Evolutionary conservation across 2,329 filamentous ascomycete genomes (phyloP).

Genomic region (Epichloe uncinata): DNA sequence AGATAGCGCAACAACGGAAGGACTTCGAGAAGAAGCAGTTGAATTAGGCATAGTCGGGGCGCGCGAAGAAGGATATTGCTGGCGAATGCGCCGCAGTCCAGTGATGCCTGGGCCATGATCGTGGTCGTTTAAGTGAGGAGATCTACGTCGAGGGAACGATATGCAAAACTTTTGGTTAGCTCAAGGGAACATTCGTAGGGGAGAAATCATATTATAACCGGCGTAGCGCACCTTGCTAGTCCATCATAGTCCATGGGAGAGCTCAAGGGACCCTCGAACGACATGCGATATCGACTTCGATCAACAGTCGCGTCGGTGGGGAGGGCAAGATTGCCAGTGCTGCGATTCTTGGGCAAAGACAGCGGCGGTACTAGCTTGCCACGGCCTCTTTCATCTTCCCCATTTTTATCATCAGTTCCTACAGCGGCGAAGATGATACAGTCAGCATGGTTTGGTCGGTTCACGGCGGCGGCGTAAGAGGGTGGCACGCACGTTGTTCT

Average conservation of each 20-base stretch:
- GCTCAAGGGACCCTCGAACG: constrained; percentile 57
- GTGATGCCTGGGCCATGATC: constrained; percentile 78
- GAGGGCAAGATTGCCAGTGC: constrained; percentile 47
- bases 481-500: constrained; percentile 23
- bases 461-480: not conserved
- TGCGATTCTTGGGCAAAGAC: constrained; percentile 49
- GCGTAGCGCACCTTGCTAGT: constrained; percentile 50
- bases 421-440: constrained; percentile 11
- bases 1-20: constrained; percentile 42
- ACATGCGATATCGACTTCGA: constrained; percentile 54
- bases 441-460: constrained; percentile 2
- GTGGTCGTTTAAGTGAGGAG: constrained; percentile 70
- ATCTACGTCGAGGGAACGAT: constrained; percentile 36
- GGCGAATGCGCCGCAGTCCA: constrained; percentile 85
- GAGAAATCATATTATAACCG: constrained; percentile 14
- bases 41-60: constrained; percentile 51
- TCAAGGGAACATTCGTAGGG: not conserved
- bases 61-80: constrained; percentile 54
- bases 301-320: constrained; percentile 35
- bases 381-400: constrained; percentile 27
- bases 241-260: constrained; percentile 50
- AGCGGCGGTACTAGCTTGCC: constrained; percentile 33
- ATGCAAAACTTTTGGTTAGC: not conserved
- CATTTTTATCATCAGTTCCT: constrained; percentile 21
- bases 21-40: constrained; percentile 47